Base-by-base conservation (phyloP, 2,329 filamentous ascomycete genomes). In the Paecilomyces niveus region DNA sequence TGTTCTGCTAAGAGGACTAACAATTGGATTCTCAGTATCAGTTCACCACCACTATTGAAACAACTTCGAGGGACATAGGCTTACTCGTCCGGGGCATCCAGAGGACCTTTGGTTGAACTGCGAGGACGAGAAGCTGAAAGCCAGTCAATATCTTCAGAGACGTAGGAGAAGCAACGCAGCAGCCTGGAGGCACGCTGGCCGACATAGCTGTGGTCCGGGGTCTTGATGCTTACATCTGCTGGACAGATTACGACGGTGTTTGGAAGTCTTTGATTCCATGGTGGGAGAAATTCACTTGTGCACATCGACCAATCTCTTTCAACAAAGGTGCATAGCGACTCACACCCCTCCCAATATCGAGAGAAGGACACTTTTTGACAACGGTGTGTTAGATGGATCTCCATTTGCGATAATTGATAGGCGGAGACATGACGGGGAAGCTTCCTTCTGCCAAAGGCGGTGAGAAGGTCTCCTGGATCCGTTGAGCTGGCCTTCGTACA, bases 81-180 rank as follows among this genome's bases (percentile, higher is more conserved):
- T 75, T 81, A 93, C 89, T 93, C 88, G 62, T 87, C 85, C 61
- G 68, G 63, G 57, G 79, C 77, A 67, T 94, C 90, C 21, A 96
- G 78, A 3, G 91, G 91, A 0, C 90, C 90, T 72, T 86, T 89
- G 3, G 90, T 94, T 52, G 87, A 72, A 63, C 74, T 73, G 64
- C 74, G 74, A 61, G 74, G 74, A 54, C 74, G 70, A 50, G 71
- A 71, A 65, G 74, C 74, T 77, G 63, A 51, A 32, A 21, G 21
- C 15, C 31, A 50, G 52, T 53, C 49, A 56, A 53, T 60, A 58
- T 59, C 58, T 58, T 50, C 31, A 31, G 39, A 26, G 21, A 10
- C 45, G 32, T 21, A 22, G 24, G 11, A 32, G 53, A 35, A 32
- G 15, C 53, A 24, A 33, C n/a, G 53, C 18, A 54, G 21, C 29